Evolutionary conservation across 2,329 filamentous ascomycete genomes (phyloP), one percentile per base, ranked within the genome.

Genomic region (Coniochaeta prunicola): DNA sequence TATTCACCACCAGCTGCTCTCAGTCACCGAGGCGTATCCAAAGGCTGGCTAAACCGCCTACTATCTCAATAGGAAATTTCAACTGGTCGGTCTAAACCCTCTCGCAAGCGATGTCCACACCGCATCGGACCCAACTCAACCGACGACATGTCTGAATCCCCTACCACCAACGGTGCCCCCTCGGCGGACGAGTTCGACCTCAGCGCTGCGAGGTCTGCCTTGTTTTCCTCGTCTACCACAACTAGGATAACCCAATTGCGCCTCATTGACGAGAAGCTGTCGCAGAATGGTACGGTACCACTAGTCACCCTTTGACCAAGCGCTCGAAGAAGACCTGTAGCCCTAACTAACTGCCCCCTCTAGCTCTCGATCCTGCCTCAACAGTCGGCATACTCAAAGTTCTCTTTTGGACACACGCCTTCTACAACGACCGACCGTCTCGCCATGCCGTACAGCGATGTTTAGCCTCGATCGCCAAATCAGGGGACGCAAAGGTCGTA

Each of bases 401-500:
- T 34, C 83, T 99, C 33, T 93, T 97, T 76, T 85, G 86, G 70
- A 97, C 92, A 57, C 92, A 97, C 70, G 84, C 90, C 61, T 85
- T 89, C 66, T 99, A 97, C 74, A 77, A 86, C 73, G 94, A 99
- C 75, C 86, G 92, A 67, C 78, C 84, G 64, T 97, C 94, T 50
- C 85, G 94, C 65, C 82, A 86, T 66, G 91, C 91, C 38, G 91
- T 92, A 33, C 90, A 96, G 71, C 80, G 83, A 75, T 96, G 92
- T 70, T 80, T 99, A 59, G 77, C 80, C 63, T 80, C 85, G 57
- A 79, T 93, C 60, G 80, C 80, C 59, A 78, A 77, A 57, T 76
- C 74, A n/a, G 68, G 79, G 19, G 79, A 88, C 55, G 75, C 80
- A 31, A 80, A 86, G 40, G 73, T 83, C 28, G 74, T 94, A 55